Conservation (phyloP, 495 filamentous ascomycete genomes). For the Tuber melanosporum region DNA sequence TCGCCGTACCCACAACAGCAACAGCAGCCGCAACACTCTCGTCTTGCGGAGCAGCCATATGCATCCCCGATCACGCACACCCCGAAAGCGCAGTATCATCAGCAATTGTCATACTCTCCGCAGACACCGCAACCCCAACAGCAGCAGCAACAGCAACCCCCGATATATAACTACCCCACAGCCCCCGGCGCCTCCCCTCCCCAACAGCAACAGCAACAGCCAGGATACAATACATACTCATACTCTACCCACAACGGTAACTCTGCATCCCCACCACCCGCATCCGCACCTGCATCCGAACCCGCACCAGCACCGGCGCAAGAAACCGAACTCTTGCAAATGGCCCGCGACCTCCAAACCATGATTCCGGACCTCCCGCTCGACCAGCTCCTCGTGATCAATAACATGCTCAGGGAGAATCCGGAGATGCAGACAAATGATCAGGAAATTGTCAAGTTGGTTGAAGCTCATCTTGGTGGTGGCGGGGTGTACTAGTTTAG, state of each 20-base stretch:
- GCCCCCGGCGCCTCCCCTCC: conserved; percentile 12
- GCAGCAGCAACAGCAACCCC: conserved; percentile 20
- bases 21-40: conserved; percentile 10
- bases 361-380: conserved; percentile 36
- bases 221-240: conserved; percentile 22
- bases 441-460: conserved; percentile 35
- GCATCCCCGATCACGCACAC: conserved; percentile 20
- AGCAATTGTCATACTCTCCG: conserved; percentile 26
- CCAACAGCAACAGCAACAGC: conserved; percentile 25
- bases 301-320: conserved; percentile 7
- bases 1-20: conserved; percentile 21
- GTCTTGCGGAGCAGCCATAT: conserved; percentile 31
- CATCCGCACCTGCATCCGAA: conserved; percentile 9
- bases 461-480: conserved; percentile 32
- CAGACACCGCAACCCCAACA: conserved; percentile 17
- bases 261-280: conserved; percentile 9
- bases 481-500: conserved; percentile 6
- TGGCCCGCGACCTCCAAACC: conserved; percentile 38
- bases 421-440: conserved; percentile 37
- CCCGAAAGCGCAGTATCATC: conserved; percentile 15
- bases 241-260: conserved; percentile 18
- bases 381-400: conserved; percentile 36
- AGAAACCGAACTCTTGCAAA: conserved; percentile 24
- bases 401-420: conserved; percentile 39
- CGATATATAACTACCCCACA: conserved; percentile 22